Evolutionary conservation across 768 basidiomycete species (phyloP).

Genomic region (Pleurotus ostreatus): DNA sequence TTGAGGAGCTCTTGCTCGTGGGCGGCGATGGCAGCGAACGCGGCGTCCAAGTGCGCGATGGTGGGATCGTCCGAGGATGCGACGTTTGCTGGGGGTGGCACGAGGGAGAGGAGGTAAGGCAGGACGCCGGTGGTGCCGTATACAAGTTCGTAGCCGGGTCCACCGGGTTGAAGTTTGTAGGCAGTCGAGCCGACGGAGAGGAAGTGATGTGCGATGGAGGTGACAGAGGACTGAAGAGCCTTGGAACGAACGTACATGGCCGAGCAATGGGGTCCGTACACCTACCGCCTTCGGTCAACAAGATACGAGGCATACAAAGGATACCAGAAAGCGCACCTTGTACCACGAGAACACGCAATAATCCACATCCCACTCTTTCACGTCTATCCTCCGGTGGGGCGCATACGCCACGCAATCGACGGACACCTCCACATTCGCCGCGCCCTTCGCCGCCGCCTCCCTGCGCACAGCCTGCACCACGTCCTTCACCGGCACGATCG

Average conservation of each 20-base stretch:
- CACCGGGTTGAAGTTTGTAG: conserved; percentile 70
- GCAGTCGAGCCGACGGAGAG: conserved; percentile 39
- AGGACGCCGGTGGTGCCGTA: conserved; percentile 58
- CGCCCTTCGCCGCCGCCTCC: conserved; percentile 48
- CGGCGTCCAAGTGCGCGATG: conserved; percentile 32
- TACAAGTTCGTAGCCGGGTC: conserved; percentile 70
- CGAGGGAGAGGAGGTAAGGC: conserved; percentile 60
- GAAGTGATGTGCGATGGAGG: conserved; percentile 70
- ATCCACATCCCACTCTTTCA: conserved; percentile 74
- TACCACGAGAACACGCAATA: conserved; percentile 71
- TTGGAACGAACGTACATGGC: conserved; percentile 55
- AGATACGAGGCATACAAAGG: not conserved
- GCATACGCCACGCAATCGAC: conserved; percentile 81
- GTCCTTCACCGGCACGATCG: conserved; percentile 56
- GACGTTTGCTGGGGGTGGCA: conserved; percentile 21
- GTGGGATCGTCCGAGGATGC: not conserved
- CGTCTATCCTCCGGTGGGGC: conserved; percentile 69
- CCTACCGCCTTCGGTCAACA: conserved; percentile 29
- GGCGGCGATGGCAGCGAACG: conserved; percentile 52
- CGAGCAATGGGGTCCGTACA: conserved; percentile 73
- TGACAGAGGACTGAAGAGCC: conserved; percentile 46
- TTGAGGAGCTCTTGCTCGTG: conserved; percentile 60
- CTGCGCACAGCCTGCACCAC: conserved; percentile 47
- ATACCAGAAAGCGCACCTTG: conserved; percentile 44
- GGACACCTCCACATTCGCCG: conserved; percentile 58